These are phyloP conservation scores for Flaveria trinervia DNA, from an alignment of 129 eudicot species.

Conservation along the genomic window DNA sequence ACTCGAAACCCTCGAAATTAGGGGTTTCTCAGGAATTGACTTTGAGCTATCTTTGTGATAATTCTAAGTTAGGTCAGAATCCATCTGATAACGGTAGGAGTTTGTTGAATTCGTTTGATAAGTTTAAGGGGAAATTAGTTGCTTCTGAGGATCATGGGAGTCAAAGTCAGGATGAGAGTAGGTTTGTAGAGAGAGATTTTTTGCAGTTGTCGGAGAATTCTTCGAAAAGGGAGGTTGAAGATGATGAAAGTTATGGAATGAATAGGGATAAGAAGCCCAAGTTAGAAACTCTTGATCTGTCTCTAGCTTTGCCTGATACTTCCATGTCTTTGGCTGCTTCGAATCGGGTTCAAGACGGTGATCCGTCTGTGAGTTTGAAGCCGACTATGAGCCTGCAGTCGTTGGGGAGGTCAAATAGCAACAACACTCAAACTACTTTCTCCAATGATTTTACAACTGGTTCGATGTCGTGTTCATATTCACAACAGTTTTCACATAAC, in stretches of 20 bases:
- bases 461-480: constrained; percentile 68
- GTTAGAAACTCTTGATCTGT: constrained; percentile 74
- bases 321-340: constrained; percentile 72
- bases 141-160: constrained; percentile 47
- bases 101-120: constrained; percentile 31
- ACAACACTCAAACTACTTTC: constrained; percentile 56
- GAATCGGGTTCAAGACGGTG: constrained; percentile 53
- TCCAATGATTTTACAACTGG: constrained; percentile 74
- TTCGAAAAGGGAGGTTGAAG: constrained; percentile 56
- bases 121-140: constrained; percentile 64
- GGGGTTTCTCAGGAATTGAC: constrained; percentile 82
- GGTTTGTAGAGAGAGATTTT: constrained; percentile 83
- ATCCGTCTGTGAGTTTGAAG: constrained; percentile 50
- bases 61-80: constrained; percentile 49
- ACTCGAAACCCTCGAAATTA: constrained; percentile 45
- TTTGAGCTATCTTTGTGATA: constrained; percentile 86
- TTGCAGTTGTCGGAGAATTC: constrained; percentile 59
- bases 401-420: constrained; percentile 39
- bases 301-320: constrained; percentile 74
- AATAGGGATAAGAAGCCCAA: constrained; percentile 74
- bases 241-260: constrained; percentile 43
- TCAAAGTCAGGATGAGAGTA: constrained; percentile 39
- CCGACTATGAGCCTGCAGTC: constrained; percentile 62
- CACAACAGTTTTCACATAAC: constrained; percentile 80
- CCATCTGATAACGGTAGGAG: constrained; percentile 44